Conservation (phyloP, 164 flowering plant genomes). For the Echeveria elegans region DNA sequence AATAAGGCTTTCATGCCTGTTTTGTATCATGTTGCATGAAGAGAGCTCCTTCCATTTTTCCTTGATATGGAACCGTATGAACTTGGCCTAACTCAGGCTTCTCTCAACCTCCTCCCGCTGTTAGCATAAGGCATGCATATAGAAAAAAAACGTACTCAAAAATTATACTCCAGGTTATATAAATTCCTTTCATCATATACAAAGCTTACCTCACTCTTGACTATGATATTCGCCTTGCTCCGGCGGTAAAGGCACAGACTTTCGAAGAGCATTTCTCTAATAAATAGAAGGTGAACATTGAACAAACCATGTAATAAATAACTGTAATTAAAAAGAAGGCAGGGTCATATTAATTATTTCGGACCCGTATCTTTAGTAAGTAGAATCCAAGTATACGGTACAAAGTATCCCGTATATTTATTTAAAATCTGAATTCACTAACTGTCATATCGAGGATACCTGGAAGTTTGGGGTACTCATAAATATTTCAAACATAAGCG, state of each 20-base stretch:
- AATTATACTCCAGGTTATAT: not conserved
- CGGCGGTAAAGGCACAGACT: not conserved
- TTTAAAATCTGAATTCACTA: not conserved
- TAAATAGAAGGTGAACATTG: not conserved
- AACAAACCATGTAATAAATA: not conserved
- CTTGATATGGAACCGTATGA: not conserved
- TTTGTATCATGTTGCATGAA: not conserved
- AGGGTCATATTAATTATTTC: not conserved
- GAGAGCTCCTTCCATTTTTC: not conserved
- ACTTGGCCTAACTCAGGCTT: not conserved
- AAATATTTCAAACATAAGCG: not conserved
- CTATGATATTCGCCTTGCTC: not conserved
- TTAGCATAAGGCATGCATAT: not conserved
- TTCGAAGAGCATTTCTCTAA: not conserved
- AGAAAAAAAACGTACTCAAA: not conserved
- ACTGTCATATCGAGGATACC: not conserved
- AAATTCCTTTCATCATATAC: not conserved
- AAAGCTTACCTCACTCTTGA: slow-evolving; percentile 1
- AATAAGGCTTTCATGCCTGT: not conserved
- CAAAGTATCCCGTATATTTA: not conserved
- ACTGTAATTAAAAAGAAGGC: not conserved
- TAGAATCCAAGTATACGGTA: not conserved
- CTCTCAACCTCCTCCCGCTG: not conserved
- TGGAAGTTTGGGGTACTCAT: not conserved
- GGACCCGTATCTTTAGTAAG: not conserved